These are phyloP conservation scores for Leccinum cinnamomeum DNA, from an alignment of 1,284 basidiomycete species.

Conservation along the genomic window DNA sequence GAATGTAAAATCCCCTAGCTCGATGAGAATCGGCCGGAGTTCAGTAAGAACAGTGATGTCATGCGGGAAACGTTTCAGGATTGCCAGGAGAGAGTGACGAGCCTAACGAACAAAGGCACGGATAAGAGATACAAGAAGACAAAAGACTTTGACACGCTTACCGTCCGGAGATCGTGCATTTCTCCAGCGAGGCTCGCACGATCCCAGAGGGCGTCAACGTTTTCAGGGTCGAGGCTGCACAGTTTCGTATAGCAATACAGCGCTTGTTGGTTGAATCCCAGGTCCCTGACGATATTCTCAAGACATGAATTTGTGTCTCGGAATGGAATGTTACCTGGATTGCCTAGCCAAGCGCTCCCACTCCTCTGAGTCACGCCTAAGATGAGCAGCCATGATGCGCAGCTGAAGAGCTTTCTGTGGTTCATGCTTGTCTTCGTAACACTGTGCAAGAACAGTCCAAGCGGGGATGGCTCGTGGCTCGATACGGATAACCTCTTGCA, in stretches of 20 bases:
- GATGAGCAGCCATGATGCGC: slow-evolving; percentile 57
- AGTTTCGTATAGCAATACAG: slow-evolving; percentile 91
- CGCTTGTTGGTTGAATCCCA: slow-evolving; percentile 80
- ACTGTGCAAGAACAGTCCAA: slow-evolving; percentile 64
- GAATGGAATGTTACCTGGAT: slow-evolving; percentile 53
- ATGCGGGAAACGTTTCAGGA: slow-evolving; percentile 65
- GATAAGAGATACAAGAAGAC: not conserved
- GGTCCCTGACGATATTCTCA: slow-evolving; percentile 57
- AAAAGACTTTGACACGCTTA: slow-evolving; percentile 31
- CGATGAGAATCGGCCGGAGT: slow-evolving; percentile 59
- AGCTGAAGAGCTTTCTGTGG: slow-evolving; percentile 25
- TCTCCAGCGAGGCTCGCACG: slow-evolving; percentile 82
- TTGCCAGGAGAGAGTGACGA: slow-evolving; percentile 70
- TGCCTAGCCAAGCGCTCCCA: slow-evolving; percentile 82
- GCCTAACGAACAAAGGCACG: slow-evolving; percentile 47
- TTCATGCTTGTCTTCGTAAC: slow-evolving; percentile 21
- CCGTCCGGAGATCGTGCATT: slow-evolving; percentile 67
- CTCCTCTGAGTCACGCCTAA: slow-evolving; percentile 81
- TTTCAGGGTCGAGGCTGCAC: slow-evolving; percentile 74
- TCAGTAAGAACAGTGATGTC: slow-evolving; percentile 81
- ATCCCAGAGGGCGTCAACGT: slow-evolving; percentile 90
- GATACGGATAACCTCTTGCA: slow-evolving; percentile 92
- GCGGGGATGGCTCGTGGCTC: slow-evolving; percentile 84
- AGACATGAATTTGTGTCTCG: slow-evolving; percentile 38
- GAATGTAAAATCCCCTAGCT: slow-evolving; percentile 65